A percentile compares a stretch with the other conserved stretches of the same genome.
These are phyloP conservation scores for Huntiella omanensis DNA, from an alignment of 2,329 filamentous ascomycete genomes.

Conservation along the genomic window DNA sequence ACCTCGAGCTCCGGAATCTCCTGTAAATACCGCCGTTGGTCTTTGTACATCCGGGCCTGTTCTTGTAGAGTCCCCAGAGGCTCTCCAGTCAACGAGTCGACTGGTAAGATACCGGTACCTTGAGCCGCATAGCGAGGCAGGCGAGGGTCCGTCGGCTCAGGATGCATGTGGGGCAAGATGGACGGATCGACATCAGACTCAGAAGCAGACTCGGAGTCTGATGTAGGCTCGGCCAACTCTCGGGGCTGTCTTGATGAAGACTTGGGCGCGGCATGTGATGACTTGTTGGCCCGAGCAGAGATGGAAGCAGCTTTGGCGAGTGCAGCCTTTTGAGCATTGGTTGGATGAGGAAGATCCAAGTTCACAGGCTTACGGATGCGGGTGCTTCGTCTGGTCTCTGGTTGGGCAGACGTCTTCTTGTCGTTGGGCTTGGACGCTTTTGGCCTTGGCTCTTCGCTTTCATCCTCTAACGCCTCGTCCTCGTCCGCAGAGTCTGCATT, in stretches of 20 bases:
- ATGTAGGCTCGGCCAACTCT: neutral
- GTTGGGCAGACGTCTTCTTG: neutral
- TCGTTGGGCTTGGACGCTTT: neutral
- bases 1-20: constrained; percentile 4
- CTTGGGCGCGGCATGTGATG: neutral
- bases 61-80: constrained; percentile 4
- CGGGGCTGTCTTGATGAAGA: neutral
- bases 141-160: neutral
- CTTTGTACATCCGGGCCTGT: constrained; percentile 10
- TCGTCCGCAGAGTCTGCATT: neutral
- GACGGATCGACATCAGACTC: constrained; percentile 2
- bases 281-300: neutral
- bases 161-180: constrained; percentile 4
- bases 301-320: neutral
- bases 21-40: neutral
- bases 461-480: constrained; percentile 4
- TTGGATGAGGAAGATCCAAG: neutral
- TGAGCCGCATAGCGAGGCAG: constrained; percentile 2
- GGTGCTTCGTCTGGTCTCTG: neutral
- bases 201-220: neutral
- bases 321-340: neutral
- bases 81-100: neutral
- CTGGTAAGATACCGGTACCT: constrained; percentile 2
- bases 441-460: neutral
- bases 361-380: neutral